phyloP scores from a whole-genome alignment of 2,329 filamentous ascomycete species.

The Lasiodiplodia theobromae region DNA sequence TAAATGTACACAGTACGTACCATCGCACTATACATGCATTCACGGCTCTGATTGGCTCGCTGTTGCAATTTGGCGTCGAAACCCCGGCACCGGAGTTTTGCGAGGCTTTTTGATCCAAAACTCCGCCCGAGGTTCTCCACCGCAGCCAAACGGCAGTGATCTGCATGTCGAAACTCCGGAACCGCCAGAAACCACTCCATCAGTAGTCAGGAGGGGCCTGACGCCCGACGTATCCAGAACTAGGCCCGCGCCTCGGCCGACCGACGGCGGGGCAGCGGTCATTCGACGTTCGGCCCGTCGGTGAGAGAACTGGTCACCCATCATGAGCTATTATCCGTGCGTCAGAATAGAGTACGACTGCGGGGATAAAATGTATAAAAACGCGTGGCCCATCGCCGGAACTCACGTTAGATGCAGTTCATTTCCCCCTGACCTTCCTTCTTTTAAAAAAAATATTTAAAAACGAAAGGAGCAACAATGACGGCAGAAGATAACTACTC shows the following conservation, averaged over 20 bases:
- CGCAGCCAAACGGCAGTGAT: neutral
- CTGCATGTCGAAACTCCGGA: neutral
- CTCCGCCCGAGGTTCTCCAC: constrained; percentile 7
- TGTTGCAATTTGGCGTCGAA: neutral
- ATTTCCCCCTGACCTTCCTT: neutral
- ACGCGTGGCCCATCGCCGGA: no score
- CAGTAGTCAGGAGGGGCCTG: neutral
- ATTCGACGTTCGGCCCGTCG: neutral
- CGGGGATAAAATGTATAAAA: neutral
- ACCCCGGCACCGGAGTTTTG: neutral
- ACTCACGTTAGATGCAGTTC: no score
- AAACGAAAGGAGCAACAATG: neutral
- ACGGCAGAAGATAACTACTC: constrained; percentile 17
- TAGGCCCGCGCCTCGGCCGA: neutral
- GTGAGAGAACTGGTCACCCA: no score
- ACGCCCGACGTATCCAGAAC: neutral
- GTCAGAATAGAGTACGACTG: neutral
- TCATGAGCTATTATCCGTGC: no score
- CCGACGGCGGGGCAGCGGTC: neutral
- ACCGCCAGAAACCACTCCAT: neutral
- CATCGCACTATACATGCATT: neutral
- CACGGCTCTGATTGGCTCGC: neutral
- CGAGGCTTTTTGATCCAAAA: neutral
- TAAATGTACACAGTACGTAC: neutral
- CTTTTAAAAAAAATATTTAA: neutral